Evolutionary conservation across 768 basidiomycete genomes (phyloP).

Genomic region (Podaxis sp.): DNA sequence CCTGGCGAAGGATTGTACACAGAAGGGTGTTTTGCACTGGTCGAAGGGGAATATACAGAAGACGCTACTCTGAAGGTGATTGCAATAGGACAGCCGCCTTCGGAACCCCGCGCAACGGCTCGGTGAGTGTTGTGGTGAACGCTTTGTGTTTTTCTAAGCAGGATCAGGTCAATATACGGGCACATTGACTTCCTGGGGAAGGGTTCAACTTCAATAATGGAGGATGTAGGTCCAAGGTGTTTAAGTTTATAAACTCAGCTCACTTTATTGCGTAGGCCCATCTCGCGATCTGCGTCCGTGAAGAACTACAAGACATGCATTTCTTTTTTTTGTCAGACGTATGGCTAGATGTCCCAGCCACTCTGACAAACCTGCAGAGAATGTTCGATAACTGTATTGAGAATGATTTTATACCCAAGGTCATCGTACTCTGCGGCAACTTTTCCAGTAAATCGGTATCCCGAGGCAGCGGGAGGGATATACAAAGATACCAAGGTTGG

Average conservation of each 20-base stretch:
- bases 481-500: conserved; percentile 82
- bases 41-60: conserved; percentile 95
- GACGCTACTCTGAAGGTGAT: conserved; percentile 85
- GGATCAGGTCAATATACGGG: conserved; percentile 80
- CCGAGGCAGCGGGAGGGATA: conserved; percentile 72
- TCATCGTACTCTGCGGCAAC: conserved; percentile 92
- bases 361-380: conserved; percentile 71
- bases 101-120: conserved; percentile 81
- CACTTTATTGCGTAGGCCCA: conserved; percentile 42
- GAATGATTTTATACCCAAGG: conserved; percentile 79
- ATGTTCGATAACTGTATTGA: conserved; percentile 91
- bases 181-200: conserved; percentile 98
- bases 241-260: neutral
- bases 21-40: conserved; percentile 91
- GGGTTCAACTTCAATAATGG: conserved; percentile 82
- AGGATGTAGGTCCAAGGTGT: conserved; percentile 62
- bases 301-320: conserved; percentile 70
- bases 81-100: conserved; percentile 96
- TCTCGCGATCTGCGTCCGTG: conserved; percentile 55
- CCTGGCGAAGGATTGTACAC: conserved; percentile 96
- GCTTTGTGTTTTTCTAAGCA: neutral
- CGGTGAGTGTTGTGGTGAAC: conserved; percentile 43
- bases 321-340: conserved; percentile 96
- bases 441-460: conserved; percentile 82
- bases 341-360: conserved; percentile 88